These are phyloP conservation scores for Dendrothele bispora DNA, from an alignment of 768 basidiomycete species.

Conservation along the genomic window DNA sequence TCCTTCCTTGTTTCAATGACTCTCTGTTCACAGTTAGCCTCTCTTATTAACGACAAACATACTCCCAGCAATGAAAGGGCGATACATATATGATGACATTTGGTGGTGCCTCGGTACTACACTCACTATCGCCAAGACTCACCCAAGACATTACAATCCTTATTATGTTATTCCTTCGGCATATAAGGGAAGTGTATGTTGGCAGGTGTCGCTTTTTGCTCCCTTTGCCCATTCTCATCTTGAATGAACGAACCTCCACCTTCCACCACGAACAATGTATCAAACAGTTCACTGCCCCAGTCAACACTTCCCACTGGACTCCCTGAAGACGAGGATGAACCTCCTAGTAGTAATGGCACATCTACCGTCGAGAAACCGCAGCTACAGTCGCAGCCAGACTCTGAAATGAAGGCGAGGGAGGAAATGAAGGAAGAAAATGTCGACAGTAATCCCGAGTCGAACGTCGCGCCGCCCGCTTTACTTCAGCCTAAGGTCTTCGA, in stretches of 20 bases:
- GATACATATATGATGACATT: too few relatives aligned
- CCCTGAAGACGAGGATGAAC: constrained; percentile 43
- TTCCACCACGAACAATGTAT: constrained; percentile 25
- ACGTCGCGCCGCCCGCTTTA: background rate
- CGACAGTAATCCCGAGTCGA: background rate
- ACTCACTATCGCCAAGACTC: too few relatives aligned
- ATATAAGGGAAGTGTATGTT: too few relatives aligned
- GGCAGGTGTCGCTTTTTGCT: too few relatives aligned
- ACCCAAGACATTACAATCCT: too few relatives aligned
- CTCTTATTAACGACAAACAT: too few relatives aligned
- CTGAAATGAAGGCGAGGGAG: constrained; percentile 27
- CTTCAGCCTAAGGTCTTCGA: background rate
- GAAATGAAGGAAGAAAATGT: background rate
- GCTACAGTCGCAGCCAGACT: constrained; percentile 11
- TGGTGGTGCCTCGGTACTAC: too few relatives aligned
- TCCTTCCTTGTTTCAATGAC: too few relatives aligned
- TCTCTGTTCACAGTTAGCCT: too few relatives aligned
- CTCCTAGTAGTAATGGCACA: constrained; percentile 39
- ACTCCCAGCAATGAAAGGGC: too few relatives aligned
- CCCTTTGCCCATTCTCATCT: too few relatives aligned
- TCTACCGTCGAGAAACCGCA: constrained; percentile 14
- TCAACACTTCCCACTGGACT: constrained; percentile 29
- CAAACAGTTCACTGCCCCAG: constrained; percentile 29
- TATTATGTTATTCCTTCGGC: too few relatives aligned
- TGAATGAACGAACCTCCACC: constrained; percentile 41